phyloP scores from a whole-genome alignment of 768 basidiomycete genomes.

The Sistotremastrum suecicum region DNA sequence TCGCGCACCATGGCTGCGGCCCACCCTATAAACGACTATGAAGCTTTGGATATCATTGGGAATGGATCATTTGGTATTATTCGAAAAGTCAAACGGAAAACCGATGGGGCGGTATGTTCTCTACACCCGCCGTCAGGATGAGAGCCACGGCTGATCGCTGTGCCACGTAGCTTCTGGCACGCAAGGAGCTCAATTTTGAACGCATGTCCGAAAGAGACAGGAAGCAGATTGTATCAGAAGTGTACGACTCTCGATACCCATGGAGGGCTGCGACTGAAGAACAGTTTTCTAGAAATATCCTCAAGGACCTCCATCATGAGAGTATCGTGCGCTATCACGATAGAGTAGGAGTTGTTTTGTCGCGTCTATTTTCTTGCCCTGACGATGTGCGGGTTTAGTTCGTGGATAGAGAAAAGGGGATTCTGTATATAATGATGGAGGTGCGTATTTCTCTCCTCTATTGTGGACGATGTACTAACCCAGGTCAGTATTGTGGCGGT shows the following conservation, averaged over 20 bases:
- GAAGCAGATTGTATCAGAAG: slow-evolving; percentile 95
- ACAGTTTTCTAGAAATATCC: slow-evolving; percentile 57
- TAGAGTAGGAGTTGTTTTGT: slow-evolving; percentile 25
- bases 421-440: slow-evolving; percentile 97
- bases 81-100: slow-evolving; percentile 77
- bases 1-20: background rate
- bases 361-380: slow-evolving; percentile 4
- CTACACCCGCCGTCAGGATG: background rate
- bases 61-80: slow-evolving; percentile 98
- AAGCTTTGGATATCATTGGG: slow-evolving; percentile 82
- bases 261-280: background rate
- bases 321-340: slow-evolving; percentile 96
- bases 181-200: slow-evolving; percentile 96
- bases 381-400: slow-evolving; percentile 22
- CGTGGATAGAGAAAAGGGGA: slow-evolving; percentile 81
- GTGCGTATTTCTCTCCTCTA: slow-evolving; percentile 10
- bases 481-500: slow-evolving; percentile 67
- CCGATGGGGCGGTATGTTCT: slow-evolving; percentile 62
- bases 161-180: slow-evolving; percentile 51
- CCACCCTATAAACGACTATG: slow-evolving; percentile 57
- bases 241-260: slow-evolving; percentile 39
- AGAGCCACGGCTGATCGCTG: slow-evolving; percentile 3
- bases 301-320: slow-evolving; percentile 89
- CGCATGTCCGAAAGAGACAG: slow-evolving; percentile 92
- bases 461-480: background rate